Evolutionary conservation across 2,329 filamentous ascomycete genomes (phyloP).

Genomic region (Ascochyta rabiei): DNA sequence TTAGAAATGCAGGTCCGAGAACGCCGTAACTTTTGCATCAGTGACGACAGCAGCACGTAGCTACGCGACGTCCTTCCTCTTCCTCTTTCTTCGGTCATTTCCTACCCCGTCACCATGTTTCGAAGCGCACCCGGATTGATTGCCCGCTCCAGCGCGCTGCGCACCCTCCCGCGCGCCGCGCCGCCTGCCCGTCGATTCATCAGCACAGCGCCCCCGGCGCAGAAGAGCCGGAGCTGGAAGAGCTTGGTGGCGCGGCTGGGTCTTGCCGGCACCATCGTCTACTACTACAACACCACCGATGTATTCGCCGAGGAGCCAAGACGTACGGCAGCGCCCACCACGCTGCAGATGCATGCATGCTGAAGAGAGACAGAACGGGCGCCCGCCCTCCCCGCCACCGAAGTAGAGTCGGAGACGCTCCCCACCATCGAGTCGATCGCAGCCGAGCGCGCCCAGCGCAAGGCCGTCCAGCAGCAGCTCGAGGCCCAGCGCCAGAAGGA

Average conservation of each 20-base stretch:
- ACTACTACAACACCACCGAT: constrained; percentile 92
- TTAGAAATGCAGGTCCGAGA: constrained; percentile 15
- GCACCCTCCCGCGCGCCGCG: constrained; percentile 31
- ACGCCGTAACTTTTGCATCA: constrained; percentile 15
- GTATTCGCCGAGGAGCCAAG: constrained; percentile 83
- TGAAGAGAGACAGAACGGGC: constrained; percentile 22
- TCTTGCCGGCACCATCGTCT: constrained; percentile 76
- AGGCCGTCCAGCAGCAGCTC: constrained; percentile 37
- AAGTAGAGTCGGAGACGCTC: constrained; percentile 49
- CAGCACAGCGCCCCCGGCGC: constrained; percentile 64
- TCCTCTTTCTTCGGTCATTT: constrained; percentile 21
- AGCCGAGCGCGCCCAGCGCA: constrained; percentile 49
- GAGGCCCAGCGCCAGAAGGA: constrained; percentile 35
- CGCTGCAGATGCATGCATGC: background rate
- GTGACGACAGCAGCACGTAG: constrained; percentile 5
- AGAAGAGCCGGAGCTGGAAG: constrained; percentile 82
- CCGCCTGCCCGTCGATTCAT: constrained; percentile 58
- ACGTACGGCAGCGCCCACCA: constrained; percentile 60
- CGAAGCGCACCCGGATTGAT: constrained; percentile 56
- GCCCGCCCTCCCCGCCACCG: constrained; percentile 48
- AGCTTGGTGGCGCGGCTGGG: constrained; percentile 74
- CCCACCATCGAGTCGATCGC: constrained; percentile 54
- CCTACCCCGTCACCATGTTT: constrained; percentile 55
- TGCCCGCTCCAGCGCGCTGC: constrained; percentile 39
- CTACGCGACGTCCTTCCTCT: constrained; percentile 21